Base-by-base conservation (phyloP, 768 basidiomycete species). In the Tulasnella sp. region DNA sequence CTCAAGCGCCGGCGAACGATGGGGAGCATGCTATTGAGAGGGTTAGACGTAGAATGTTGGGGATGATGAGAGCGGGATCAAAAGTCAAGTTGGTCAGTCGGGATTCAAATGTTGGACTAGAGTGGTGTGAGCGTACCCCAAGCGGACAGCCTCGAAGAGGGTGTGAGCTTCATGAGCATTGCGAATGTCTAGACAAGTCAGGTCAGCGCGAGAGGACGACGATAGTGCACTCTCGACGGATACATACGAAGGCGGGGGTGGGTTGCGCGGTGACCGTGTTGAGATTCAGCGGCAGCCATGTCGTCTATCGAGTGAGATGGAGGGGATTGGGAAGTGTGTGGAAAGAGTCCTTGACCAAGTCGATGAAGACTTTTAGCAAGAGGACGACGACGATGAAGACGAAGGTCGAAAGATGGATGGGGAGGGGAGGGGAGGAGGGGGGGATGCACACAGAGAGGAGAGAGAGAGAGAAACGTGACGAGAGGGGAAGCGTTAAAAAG, bases 161-260 rank as follows among this genome's bases (percentile, higher is more conserved):
- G 91, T 86, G 82, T 94, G 92, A 2, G 93, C 93, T 83, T 94
- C 93, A 80, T 89, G 89, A n/a, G 92, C 92, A 84, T 94, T 92
- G 21, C 93, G 91, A 46, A 94, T 89, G 83, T 94, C 93, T 94
- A 27, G 31, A 12, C 27, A 44, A 19, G 10, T 40, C 16, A 27
- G 34, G 34, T 42, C 56, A 77, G 34, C 18, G 9, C 8, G 19
- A 21, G 40, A 46, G 78, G 39, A n/a, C 36, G 46, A 19, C 44
- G 44, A 31, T 36, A 74, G 56, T 24, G n/a, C 3, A 19, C 31
- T 6, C 42, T 8, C 18, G 52, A 40, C 31, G 34, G 16, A 31
- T 38, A 74, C 78, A 24, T 31, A 79, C 78, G 78, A 74, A 79
- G 78, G 16, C 78, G 62, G 34, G 78, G 62, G 39, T 79, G 78